Conservation (phyloP, 2,329 filamentous ascomycete species). For the Xylaria sp. region DNA sequence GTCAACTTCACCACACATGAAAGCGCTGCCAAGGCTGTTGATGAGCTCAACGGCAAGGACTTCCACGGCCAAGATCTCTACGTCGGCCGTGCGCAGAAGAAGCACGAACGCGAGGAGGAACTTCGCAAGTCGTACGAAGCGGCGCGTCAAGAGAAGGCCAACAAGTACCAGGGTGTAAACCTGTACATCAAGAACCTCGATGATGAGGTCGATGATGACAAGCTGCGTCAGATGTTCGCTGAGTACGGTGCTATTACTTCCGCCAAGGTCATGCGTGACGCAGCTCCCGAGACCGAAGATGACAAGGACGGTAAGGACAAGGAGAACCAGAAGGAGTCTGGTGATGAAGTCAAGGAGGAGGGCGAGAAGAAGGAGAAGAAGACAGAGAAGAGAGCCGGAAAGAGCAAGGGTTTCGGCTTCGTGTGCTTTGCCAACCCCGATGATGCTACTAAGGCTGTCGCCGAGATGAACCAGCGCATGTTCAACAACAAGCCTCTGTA, state of each 20-base stretch:
- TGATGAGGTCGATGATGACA: conserved; percentile 96
- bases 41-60: conserved; percentile 85
- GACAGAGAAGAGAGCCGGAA: conserved; percentile 68
- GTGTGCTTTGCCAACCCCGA: conserved; percentile 99
- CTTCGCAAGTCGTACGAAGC: conserved; percentile 98
- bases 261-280: conserved; percentile 98
- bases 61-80: conserved; percentile 95
- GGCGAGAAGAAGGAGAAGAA: conserved; percentile 58
- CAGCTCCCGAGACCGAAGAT: conserved; percentile 49
- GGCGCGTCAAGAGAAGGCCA: conserved; percentile 94
- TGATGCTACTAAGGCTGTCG: conserved; percentile 97
- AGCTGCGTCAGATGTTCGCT: conserved; percentile 88
- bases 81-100: conserved; percentile 98
- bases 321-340: conserved; percentile 44
- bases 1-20: conserved; percentile 95
- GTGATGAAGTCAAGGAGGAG: conserved; percentile 48
- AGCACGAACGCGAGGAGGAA: conserved; percentile 99
- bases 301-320: conserved; percentile 49
- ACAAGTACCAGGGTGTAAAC: conserved; percentile 99
- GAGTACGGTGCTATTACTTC: conserved; percentile 94
- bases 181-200: conserved; percentile 99
- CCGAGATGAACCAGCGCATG: conserved; percentile 99
- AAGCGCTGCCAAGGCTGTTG: conserved; percentile 76
- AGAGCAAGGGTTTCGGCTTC: conserved; percentile 99
- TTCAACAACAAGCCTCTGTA: conserved; percentile 94